Conservation (phyloP, 495 filamentous ascomycete genomes). For the Penicillium herquei region DNA sequence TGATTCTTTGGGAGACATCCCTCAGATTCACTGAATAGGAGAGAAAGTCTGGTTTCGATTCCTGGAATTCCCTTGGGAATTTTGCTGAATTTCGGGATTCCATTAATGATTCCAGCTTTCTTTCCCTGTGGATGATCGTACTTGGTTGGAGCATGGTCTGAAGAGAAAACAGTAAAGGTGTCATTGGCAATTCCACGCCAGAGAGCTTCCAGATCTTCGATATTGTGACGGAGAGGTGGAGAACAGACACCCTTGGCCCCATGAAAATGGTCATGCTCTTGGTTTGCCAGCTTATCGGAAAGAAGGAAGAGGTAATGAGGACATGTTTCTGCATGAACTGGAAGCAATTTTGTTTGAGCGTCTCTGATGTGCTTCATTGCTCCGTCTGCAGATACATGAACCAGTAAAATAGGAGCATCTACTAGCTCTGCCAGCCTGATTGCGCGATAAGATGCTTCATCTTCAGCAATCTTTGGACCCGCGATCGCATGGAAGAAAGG, state of each 20-base stretch:
- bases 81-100: conserved; percentile 31
- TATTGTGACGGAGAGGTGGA: conserved; percentile 2
- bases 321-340: conserved; percentile 63
- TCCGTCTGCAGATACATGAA: conserved; percentile 53
- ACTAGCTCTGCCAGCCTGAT: conserved; percentile 54
- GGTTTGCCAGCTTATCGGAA: conserved; percentile 38
- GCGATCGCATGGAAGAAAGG: conserved; percentile 56
- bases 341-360: conserved; percentile 55
- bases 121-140: conserved; percentile 40
- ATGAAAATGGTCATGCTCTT: conserved; percentile 7
- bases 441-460: conserved; percentile 58
- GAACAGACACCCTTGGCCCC: conserved; percentile 7
- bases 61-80: conserved; percentile 19
- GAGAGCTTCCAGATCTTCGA: conserved; percentile 8
- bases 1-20: conserved; percentile 3
- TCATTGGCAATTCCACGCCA: conserved; percentile 30
- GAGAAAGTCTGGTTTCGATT: conserved; percentile 5
- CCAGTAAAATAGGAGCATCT: conserved; percentile 56
- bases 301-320: conserved; percentile 65
- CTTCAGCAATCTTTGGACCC: conserved; percentile 53
- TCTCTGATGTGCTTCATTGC: conserved; percentile 37
- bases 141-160: conserved; percentile 41
- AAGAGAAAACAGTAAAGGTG: conserved; percentile 46
- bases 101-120: conserved; percentile 20
- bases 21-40: conserved; percentile 8